Conservation (phyloP, 2,329 filamentous ascomycete species). For the Ophiosphaerella herpotricha region DNA sequence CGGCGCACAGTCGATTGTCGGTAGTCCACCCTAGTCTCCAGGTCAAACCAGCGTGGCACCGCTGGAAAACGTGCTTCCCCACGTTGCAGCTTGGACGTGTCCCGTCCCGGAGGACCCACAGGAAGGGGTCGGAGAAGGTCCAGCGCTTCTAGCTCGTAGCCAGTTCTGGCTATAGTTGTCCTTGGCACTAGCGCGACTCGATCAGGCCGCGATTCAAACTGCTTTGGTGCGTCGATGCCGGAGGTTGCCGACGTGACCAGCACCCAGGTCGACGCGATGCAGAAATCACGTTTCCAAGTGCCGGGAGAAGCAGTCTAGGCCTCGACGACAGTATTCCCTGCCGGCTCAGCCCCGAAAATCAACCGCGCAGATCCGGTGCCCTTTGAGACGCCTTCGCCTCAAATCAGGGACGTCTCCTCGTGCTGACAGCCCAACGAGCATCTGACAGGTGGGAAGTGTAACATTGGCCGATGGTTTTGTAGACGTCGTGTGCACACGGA, state of each 20-base stretch:
- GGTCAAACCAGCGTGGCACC: conserved; percentile 24
- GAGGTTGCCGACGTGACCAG: conserved; percentile 18
- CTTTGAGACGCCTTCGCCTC: conserved; percentile 17
- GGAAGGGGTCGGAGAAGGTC: conserved; percentile 11
- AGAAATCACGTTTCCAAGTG: conserved; percentile 21
- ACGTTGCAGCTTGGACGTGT: conserved; percentile 34
- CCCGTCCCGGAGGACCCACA: conserved; percentile 32
- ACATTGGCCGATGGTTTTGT: conserved; percentile 14
- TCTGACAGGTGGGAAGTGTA: conserved; percentile 10
- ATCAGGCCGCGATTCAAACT: conserved; percentile 10
- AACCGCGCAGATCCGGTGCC: conserved; percentile 22
- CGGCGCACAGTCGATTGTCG: conserved; percentile 1
- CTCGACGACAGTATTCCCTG: conserved; percentile 9
- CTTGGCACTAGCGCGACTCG: conserved; percentile 17
- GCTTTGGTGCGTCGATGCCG: neutral
- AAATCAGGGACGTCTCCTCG: conserved; percentile 14
- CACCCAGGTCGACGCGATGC: conserved; percentile 15
- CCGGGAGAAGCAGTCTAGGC: conserved; percentile 29
- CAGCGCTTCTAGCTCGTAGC: conserved; percentile 29
- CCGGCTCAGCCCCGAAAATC: conserved; percentile 15
- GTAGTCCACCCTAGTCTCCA: neutral
- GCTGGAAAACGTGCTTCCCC: conserved; percentile 37
- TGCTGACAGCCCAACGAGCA: conserved; percentile 12
- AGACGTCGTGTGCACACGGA: neutral
- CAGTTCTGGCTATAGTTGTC: conserved; percentile 6